Conservation (phyloP, 1,284 basidiomycete species). For the Leccinum insolens region DNA sequence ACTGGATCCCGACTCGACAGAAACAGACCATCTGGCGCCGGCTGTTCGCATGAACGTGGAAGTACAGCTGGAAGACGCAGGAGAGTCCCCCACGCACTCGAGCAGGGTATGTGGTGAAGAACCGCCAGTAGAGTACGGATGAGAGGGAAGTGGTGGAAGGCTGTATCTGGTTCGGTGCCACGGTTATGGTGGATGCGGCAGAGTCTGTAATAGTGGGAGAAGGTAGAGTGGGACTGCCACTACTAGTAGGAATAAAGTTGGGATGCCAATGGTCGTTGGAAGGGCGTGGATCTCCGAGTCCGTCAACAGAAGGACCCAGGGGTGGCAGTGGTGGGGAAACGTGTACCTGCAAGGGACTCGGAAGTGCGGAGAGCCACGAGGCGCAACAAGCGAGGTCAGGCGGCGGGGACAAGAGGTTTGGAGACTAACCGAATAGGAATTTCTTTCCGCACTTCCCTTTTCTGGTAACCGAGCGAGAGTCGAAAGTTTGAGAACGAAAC, state of each 20-base stretch:
- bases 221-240: slow-evolving; percentile 4
- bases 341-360: slow-evolving; percentile 36
- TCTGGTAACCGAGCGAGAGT: no score
- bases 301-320: slow-evolving; percentile 23
- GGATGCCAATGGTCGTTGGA: slow-evolving; percentile 22
- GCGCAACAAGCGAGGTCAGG: no score
- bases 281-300: slow-evolving; percentile 14
- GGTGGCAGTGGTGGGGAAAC: slow-evolving; percentile 39
- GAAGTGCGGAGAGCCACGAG: slow-evolving; percentile 43
- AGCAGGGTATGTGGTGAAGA: slow-evolving; percentile 18
- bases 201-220: slow-evolving; percentile 9
- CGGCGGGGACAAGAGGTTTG: no score
- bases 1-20: slow-evolving; percentile 9
- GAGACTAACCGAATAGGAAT: no score
- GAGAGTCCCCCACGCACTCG: slow-evolving; percentile 20
- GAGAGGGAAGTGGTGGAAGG: no score
- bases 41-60: slow-evolving; percentile 26
- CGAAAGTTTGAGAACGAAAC: no score
- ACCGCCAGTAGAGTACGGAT: slow-evolving; percentile 10
- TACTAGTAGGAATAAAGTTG: slow-evolving; percentile 18
- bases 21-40: slow-evolving; percentile 9
- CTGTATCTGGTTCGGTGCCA: slow-evolving; percentile 10
- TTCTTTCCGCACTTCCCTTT: no score
- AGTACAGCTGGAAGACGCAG: slow-evolving; percentile 8
- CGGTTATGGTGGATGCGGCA: slow-evolving; percentile 15